Base-by-base conservation (phyloP, 1,284 basidiomycete genomes). In the Cryptococcus sp. region DNA sequence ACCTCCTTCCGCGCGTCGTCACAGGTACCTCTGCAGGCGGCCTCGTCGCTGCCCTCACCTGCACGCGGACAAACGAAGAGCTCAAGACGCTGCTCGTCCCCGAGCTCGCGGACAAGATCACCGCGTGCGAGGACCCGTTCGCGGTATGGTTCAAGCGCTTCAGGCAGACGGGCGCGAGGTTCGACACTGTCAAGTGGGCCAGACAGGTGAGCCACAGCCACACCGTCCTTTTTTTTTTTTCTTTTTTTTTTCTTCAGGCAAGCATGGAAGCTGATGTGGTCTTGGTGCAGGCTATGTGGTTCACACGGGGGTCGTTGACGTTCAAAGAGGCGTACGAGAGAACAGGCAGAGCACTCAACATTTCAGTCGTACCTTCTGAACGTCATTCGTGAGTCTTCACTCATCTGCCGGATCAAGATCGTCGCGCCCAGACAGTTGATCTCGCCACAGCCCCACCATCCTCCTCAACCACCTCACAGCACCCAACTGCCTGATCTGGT, bases 401-500 rank as follows among this genome's bases (percentile, higher is more conserved):
- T 24, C n/a, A n/a, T n/a, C n/a, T n/a, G 44, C 12, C 45, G 20
- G 43, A 15, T 15, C 16, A 16, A 20, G 13, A 28, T n/a, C n/a
- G n/a, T n/a, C n/a, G n/a, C n/a, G 18, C 13, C 36, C 7, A 35
- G n/a, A 12, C 2, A 50, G 55, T 50, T 40, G 9, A 57, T 45
- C 9, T 3, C 16, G 24, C 2, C 52, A 50, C 53, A 91, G 89
- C 13, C 95, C 95, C 2, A 97, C 93, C 2, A 97, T 96, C 76
- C 80, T 98, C 8, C 81, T 98, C 39, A 98, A 98, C 77, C 92
- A 98, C 72, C 83, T 98, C 55, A 98, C 94, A 12, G 90, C 93
- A 9, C 95, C 95, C 0, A 89, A 98, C 76, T 84, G 83, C 65
- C 76, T 85, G 53, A 83, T 84, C 59, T 84, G 81, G 81, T 79